These are phyloP conservation scores for Serendipita indica DNA, from an alignment of 768 basidiomycete species.

Conservation along the genomic window DNA sequence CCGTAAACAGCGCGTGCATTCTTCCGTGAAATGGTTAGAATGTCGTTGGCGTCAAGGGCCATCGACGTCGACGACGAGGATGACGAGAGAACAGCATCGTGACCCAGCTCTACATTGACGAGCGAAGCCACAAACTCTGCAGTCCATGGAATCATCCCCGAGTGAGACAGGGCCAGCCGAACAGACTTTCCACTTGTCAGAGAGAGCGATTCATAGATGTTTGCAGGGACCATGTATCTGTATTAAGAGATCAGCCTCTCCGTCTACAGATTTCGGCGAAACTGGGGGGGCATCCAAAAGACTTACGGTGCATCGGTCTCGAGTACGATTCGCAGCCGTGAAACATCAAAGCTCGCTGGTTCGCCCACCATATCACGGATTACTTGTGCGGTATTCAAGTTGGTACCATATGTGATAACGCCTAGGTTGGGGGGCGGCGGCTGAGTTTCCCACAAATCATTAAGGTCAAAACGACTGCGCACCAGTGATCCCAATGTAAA, in stretches of 20 bases:
- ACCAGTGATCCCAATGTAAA: constrained; percentile 75
- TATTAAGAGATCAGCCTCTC: not conserved
- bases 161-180: constrained; percentile 55
- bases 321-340: constrained; percentile 33
- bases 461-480: too few relatives aligned
- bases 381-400: constrained; percentile 52
- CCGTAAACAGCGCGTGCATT: not conserved
- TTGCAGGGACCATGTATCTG: constrained; percentile 62
- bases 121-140: constrained; percentile 54
- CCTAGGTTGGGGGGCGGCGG: constrained; percentile 34
- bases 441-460: too few relatives aligned
- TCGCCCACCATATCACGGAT: constrained; percentile 38
- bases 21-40: not conserved
- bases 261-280: not conserved
- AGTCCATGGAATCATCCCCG: constrained; percentile 76
- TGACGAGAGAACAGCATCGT: not conserved
- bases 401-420: constrained; percentile 67
- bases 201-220: constrained; percentile 45
- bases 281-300: not conserved
- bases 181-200: constrained; percentile 27
- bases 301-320: constrained; percentile 68
- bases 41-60: constrained; percentile 1
- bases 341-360: constrained; percentile 20
- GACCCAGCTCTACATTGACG: constrained; percentile 19
- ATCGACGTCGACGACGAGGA: not conserved